A percentile compares a stretch with the other conserved stretches of the same genome.
Evolutionary conservation across 208 protist genomes (phyloP).

Genomic region (Crithidia sp.): DNA sequence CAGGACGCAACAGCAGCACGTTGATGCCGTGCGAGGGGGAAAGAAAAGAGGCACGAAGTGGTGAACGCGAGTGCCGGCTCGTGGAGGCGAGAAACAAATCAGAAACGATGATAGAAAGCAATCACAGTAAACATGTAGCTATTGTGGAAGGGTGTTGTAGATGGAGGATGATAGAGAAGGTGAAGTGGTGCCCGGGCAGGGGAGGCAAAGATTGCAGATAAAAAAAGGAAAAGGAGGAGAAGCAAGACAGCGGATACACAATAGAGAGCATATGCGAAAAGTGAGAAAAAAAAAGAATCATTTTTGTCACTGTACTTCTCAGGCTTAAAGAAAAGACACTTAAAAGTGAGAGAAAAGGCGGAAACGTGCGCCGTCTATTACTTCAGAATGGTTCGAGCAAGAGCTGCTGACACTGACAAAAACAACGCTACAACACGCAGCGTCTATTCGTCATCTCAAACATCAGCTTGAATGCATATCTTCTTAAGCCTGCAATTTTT

Average conservation of each 20-base stretch:
- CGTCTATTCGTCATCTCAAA: no score
- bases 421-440: no score
- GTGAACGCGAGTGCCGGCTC: no score
- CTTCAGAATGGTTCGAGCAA: no score
- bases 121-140: no score
- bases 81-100: not conserved
- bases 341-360: not conserved
- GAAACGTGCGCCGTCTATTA: no score
- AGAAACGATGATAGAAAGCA: not conserved
- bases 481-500: no score
- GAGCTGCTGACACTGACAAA: no score
- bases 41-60: no score
- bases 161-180: not conserved
- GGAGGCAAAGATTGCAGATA: not conserved
- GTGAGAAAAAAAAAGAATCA: not conserved
- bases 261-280: not conserved
- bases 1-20: no score
- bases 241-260: not conserved
- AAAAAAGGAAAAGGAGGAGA: not conserved
- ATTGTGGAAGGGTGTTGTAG: not conserved
- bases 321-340: not conserved
- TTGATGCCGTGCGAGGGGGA: no score
- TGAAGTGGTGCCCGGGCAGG: not conserved
- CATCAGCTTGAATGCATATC: no score
- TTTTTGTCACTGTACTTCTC: not conserved